These are phyloP conservation scores for Amanita molliuscula DNA, from an alignment of 768 basidiomycete genomes.

Conservation along the genomic window DNA sequence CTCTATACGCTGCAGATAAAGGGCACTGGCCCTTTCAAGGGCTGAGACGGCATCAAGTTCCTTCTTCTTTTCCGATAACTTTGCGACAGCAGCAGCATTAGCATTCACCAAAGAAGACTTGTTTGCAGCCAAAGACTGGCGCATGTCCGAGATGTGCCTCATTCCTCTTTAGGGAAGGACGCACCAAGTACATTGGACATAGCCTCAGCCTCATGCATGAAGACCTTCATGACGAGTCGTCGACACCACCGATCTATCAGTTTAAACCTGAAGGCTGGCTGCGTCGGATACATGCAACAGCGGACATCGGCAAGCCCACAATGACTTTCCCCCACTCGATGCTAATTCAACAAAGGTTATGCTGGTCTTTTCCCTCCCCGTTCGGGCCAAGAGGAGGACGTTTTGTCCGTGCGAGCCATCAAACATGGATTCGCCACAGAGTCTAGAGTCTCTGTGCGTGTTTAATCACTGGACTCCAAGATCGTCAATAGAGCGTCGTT, in stretches of 20 bases:
- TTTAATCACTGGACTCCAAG: background rate
- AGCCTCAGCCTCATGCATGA: conserved; percentile 1
- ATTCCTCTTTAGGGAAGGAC: conserved; percentile 2
- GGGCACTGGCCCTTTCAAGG: conserved; percentile 50
- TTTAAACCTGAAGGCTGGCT: conserved; percentile 3
- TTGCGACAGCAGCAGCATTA: conserved; percentile 37
- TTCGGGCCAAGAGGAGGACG: conserved; percentile 66
- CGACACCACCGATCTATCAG: conserved; percentile 3
- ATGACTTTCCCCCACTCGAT: background rate
- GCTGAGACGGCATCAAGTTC: conserved; percentile 70
- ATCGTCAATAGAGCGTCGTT: background rate
- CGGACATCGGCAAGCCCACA: background rate
- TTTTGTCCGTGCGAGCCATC: conserved; percentile 52
- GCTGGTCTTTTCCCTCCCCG: conserved; percentile 69
- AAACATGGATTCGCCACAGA: conserved; percentile 53
- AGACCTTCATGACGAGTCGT: background rate
- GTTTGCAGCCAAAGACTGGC: conserved; percentile 42
- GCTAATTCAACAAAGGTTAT: conserved; percentile 48
- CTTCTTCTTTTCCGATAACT: conserved; percentile 70
- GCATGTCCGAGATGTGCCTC: conserved; percentile 24
- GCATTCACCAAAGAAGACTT: conserved; percentile 33
- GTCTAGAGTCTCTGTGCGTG: conserved; percentile 45
- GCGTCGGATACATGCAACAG: conserved; percentile 1
- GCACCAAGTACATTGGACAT: background rate
- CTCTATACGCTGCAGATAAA: conserved; percentile 60